Evolutionary conservation across 768 basidiomycete species (phyloP).

Genomic region (Termitomyces sp.): DNA sequence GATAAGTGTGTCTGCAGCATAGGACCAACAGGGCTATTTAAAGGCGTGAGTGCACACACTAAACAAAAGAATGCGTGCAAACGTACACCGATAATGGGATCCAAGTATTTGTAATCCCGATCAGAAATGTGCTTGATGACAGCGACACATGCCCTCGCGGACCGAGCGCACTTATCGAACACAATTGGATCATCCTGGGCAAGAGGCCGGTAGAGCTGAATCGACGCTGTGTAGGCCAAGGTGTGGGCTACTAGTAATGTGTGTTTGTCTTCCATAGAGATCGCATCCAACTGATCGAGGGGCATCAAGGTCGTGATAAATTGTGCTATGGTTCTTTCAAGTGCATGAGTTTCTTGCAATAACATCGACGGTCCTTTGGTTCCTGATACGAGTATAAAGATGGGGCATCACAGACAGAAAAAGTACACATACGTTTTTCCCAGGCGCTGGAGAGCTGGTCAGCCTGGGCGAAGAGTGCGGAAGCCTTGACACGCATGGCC

Average conservation of each 20-base stretch:
- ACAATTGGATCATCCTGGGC: slow-evolving; percentile 55
- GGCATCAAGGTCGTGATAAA: slow-evolving; percentile 65
- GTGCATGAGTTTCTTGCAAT: slow-evolving; percentile 53
- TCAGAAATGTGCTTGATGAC: slow-evolving; percentile 63
- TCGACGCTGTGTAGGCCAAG: slow-evolving; percentile 60
- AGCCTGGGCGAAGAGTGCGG: slow-evolving; percentile 71
- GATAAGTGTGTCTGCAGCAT: slow-evolving; percentile 62
- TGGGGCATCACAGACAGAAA: neutral
- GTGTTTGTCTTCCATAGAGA: slow-evolving; percentile 56
- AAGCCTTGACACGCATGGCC: slow-evolving; percentile 70
- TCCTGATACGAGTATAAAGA: slow-evolving; percentile 23
- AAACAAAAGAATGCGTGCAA: neutral
- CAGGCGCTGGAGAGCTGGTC: slow-evolving; percentile 57
- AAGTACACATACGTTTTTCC: slow-evolving; percentile 47
- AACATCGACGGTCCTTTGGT: slow-evolving; percentile 44
- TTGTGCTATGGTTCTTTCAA: slow-evolving; percentile 63
- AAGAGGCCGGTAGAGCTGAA: slow-evolving; percentile 63
- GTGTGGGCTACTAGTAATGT: slow-evolving; percentile 59
- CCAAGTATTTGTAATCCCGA: slow-evolving; percentile 66
- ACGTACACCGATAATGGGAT: slow-evolving; percentile 74
- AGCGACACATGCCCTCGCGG: slow-evolving; percentile 56
- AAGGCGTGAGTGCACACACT: slow-evolving; percentile 7
- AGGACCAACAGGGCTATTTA: slow-evolving; percentile 67
- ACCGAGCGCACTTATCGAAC: slow-evolving; percentile 64
- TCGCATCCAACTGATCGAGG: slow-evolving; percentile 57